phyloP scores from a whole-genome alignment of 2,329 filamentous ascomycete genomes.

The Exophiala alcalophila region DNA sequence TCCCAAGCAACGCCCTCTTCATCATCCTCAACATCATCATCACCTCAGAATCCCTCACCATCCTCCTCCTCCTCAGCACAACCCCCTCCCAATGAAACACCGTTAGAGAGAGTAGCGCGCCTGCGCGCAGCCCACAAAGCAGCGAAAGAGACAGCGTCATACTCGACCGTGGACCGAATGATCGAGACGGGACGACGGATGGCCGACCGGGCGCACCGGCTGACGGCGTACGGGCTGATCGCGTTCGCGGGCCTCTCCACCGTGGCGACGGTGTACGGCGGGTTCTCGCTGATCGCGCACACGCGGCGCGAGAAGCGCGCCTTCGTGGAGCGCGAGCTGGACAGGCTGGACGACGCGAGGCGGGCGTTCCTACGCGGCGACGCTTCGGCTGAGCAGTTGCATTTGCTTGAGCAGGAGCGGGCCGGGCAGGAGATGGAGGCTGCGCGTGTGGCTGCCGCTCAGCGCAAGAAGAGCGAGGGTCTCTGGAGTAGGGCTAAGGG shows the following conservation, averaged over 20 bases:
- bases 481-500: conserved; percentile 27
- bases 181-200: conserved; percentile 53
- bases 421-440: conserved; percentile 44
- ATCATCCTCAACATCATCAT: conserved; percentile 14
- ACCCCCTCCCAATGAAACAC: conserved; percentile 52
- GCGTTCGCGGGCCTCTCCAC: conserved; percentile 58
- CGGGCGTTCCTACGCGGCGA: conserved; percentile 41
- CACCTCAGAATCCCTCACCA: conserved; percentile 17
- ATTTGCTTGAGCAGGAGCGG: conserved; percentile 45
- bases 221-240: conserved; percentile 59
- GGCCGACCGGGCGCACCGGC: conserved; percentile 61
- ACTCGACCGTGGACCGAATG: conserved; percentile 54
- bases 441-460: conserved; percentile 41
- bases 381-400: conserved; percentile 42
- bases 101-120: conserved; percentile 66
- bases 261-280: conserved; percentile 61
- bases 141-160: conserved; percentile 60
- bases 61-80: conserved; percentile 15
- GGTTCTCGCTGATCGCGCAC: conserved; percentile 65
- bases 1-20: conserved; percentile 21
- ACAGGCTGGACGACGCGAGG: conserved; percentile 43
- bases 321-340: conserved; percentile 54
- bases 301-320: conserved; percentile 63
- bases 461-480: conserved; percentile 39
- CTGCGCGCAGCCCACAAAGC: conserved; percentile 66